phyloP scores from a whole-genome alignment of 2,329 filamentous ascomycete genomes.

The Fusarium circinatum region DNA sequence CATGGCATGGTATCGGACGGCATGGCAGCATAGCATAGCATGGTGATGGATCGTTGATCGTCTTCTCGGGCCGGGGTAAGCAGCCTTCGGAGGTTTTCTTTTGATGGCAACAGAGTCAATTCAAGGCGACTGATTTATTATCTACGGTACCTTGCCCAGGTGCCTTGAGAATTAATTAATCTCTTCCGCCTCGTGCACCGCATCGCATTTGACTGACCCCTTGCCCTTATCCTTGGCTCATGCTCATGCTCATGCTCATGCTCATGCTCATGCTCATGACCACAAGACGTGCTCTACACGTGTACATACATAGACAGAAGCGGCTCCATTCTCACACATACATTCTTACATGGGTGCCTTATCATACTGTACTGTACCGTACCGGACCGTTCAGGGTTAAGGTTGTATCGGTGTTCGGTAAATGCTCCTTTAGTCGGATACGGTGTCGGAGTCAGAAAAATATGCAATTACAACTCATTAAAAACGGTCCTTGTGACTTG shows the following conservation, averaged over 20 bases:
- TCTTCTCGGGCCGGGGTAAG: conserved; percentile 14
- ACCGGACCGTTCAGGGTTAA: not conserved
- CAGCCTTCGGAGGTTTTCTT: conserved; percentile 37
- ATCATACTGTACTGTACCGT: not conserved
- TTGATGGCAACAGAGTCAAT: not conserved
- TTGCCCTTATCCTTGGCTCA: not conserved
- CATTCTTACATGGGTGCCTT: conserved; percentile 18
- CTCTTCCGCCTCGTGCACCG: conserved; percentile 5
- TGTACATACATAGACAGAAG: conserved; percentile 13
- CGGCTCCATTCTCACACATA: conserved; percentile 13
- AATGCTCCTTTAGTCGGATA: conserved; percentile 2
- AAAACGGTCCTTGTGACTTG: conserved; percentile 6
- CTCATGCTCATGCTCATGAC: not conserved
- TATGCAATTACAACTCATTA: conserved; percentile 34
- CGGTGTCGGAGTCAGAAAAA: conserved; percentile 3
- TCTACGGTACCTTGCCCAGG: not conserved
- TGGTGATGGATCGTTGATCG: conserved; percentile 29
- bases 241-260: not conserved
- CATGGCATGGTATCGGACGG: conserved; percentile 8
- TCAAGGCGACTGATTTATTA: conserved; percentile 5
- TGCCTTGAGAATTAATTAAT: conserved; percentile 8
- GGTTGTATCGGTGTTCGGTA: conserved; percentile 6
- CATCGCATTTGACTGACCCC: not conserved
- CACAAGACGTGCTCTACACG: conserved; percentile 22
- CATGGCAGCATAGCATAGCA: not conserved